Conservation (phyloP, 129 eudicot species). For the Helichrysum umbraculigerum region DNA sequence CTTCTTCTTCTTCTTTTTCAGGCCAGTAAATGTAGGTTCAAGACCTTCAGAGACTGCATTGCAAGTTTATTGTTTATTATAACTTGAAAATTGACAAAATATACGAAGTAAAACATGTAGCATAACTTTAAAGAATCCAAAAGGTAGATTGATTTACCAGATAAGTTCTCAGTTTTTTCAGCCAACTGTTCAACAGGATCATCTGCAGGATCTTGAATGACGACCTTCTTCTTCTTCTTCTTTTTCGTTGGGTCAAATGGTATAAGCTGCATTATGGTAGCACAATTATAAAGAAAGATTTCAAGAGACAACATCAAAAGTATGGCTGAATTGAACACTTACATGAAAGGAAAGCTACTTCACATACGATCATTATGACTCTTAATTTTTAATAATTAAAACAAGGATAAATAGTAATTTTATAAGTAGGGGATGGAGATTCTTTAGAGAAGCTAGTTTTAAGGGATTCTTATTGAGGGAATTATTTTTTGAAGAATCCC, state of each 20-base stretch:
- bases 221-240: constrained; percentile 95
- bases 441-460: too few relatives aligned
- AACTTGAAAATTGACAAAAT: background rate
- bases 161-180: constrained; percentile 66
- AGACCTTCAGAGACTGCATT: constrained; percentile 63
- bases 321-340: background rate
- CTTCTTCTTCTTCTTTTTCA: constrained; percentile 89
- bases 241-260: constrained; percentile 88
- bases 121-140: background rate
- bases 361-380: too few relatives aligned
- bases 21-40: constrained; percentile 73
- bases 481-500: too few relatives aligned
- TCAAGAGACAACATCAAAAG: background rate
- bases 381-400: too few relatives aligned
- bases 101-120: background rate
- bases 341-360: too few relatives aligned
- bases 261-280: constrained; percentile 54
- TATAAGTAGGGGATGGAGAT: too few relatives aligned
- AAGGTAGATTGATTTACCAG: constrained; percentile 43
- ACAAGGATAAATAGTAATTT: too few relatives aligned
- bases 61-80: background rate
- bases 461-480: too few relatives aligned
- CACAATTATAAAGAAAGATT: background rate
- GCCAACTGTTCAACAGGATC: constrained; percentile 58
- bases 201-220: constrained; percentile 72